Conservation (phyloP, 1,284 basidiomycete species). For the Boletus nobilissimus region DNA sequence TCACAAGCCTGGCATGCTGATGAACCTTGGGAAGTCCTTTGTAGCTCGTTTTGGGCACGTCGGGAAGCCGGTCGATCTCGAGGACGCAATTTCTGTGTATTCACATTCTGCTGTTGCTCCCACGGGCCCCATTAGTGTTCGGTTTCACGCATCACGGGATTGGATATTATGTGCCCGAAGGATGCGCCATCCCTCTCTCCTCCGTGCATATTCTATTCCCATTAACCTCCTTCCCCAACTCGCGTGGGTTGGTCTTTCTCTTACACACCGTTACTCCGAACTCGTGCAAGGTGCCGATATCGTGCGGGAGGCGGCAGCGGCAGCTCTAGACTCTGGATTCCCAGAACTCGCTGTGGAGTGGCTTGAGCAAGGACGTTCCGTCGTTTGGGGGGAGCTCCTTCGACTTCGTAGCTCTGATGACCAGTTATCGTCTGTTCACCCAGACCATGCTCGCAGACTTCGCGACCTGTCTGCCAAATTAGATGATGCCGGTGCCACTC, state of each 20-base stretch:
- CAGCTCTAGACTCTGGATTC: background rate
- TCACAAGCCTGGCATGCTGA: too few relatives aligned
- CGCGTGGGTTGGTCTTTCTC: background rate
- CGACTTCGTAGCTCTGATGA: constrained; percentile 12
- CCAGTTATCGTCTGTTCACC: background rate
- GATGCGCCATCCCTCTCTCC: background rate
- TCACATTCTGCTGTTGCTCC: too few relatives aligned
- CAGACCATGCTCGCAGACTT: constrained; percentile 1
- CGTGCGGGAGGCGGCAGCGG: background rate
- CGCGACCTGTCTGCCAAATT: background rate
- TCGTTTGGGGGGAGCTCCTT: background rate
- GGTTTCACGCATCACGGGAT: background rate
- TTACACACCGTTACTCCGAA: background rate
- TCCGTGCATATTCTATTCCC: background rate
- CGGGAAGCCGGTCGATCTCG: background rate
- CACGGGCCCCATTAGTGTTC: background rate
- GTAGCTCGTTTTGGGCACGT: background rate
- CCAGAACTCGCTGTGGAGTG: background rate
- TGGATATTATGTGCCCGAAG: background rate
- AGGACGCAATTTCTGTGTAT: background rate
- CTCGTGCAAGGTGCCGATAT: background rate
- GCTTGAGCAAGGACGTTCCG: background rate
- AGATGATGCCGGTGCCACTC: background rate
- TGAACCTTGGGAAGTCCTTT: too few relatives aligned
- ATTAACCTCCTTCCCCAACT: constrained; percentile 9